Percentiles rank a stretch among this genome's conserved stretches.
Conservation (phyloP, 2,329 filamentous ascomycete species). For the Alternaria consortialis region DNA sequence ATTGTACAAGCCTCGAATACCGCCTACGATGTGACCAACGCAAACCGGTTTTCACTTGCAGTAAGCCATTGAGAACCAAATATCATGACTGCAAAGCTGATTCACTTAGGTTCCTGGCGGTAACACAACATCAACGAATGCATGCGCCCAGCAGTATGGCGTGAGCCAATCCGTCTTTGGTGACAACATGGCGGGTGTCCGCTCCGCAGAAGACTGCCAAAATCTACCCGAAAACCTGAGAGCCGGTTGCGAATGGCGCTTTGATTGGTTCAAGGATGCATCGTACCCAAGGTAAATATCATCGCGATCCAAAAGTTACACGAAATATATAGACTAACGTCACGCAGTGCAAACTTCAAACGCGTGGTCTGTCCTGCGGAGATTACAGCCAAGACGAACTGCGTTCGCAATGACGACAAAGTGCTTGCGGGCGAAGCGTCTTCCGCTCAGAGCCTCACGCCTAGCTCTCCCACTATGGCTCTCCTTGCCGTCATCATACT, state of each 20-base stretch:
- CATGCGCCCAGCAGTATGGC: constrained; percentile 45
- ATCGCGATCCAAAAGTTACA: constrained; percentile 9
- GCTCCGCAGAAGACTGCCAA: constrained; percentile 42
- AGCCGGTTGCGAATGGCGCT: constrained; percentile 45
- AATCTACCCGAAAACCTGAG: constrained; percentile 43
- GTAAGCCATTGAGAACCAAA: constrained; percentile 27
- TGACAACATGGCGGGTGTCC: constrained; percentile 37
- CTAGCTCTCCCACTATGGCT: constrained; percentile 21
- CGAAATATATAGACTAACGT: constrained; percentile 27
- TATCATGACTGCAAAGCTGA: constrained; percentile 17
- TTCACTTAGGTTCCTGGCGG: constrained; percentile 46
- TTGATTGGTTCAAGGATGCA: constrained; percentile 49
- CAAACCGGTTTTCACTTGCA: constrained; percentile 49
- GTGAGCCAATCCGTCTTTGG: constrained; percentile 48
- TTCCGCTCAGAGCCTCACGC: constrained; percentile 25
- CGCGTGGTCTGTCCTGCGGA: constrained; percentile 47
- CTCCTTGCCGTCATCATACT: constrained; percentile 30
- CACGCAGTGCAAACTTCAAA: constrained; percentile 48
- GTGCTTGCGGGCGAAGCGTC: constrained; percentile 27
- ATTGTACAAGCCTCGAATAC: constrained; percentile 72
- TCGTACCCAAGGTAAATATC: constrained; percentile 42
- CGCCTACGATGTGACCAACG: constrained; percentile 51
- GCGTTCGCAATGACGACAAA: constrained; percentile 46
- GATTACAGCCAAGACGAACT: constrained; percentile 46
- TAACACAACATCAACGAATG: constrained; percentile 47